Evolutionary conservation across 169 alveolate species (phyloP), one percentile per base, ranked within the genome.

Genomic region (Cryptosporidium baileyi): DNA sequence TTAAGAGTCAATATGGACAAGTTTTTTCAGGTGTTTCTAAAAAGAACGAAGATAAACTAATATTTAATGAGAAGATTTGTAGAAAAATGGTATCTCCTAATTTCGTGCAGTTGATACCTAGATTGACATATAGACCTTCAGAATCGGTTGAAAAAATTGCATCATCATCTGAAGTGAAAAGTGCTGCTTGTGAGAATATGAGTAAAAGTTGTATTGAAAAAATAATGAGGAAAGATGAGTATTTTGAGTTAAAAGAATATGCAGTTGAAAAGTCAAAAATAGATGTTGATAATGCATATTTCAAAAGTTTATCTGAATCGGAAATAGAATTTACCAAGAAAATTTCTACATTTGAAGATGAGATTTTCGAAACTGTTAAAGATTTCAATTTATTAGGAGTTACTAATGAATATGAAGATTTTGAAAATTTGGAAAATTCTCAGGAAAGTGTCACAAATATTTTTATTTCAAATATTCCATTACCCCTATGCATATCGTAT

Each of bases 11-110:
- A n/a, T n/a, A n/a, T n/a, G n/a, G n/a, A n/a, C n/a, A n/a, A n/a
- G n/a, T n/a, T n/a, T n/a, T n/a, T n/a, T n/a, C n/a, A n/a, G n/a
- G n/a, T n/a, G n/a, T n/a, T n/a, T n/a, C n/a, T n/a, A n/a, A n/a
- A n/a, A n/a, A n/a, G n/a, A n/a, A n/a, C n/a, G n/a, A n/a, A n/a
- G n/a, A n/a, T n/a, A n/a, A n/a, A n/a, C n/a, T n/a, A 28, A 30
- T 57, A 9, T 28, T 57, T 4, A 52, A 52, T 24, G 2, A 5
- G 34, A 28, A 1, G 67, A 2, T 17, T 61, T 0, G 49, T 36
- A 63, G 61, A 63, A 26, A 24, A 51, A 32, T 63, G 57, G 17
- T 63, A 2, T 44, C 61, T 19, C 43, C 80, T 8, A 63, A 63
- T 17, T 63, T 6, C 43, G 32, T 63, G 22, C 80, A 63, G 13